phyloP scores from a whole-genome alignment of 768 basidiomycete genomes.

The Austroboletus eburneus region DNA sequence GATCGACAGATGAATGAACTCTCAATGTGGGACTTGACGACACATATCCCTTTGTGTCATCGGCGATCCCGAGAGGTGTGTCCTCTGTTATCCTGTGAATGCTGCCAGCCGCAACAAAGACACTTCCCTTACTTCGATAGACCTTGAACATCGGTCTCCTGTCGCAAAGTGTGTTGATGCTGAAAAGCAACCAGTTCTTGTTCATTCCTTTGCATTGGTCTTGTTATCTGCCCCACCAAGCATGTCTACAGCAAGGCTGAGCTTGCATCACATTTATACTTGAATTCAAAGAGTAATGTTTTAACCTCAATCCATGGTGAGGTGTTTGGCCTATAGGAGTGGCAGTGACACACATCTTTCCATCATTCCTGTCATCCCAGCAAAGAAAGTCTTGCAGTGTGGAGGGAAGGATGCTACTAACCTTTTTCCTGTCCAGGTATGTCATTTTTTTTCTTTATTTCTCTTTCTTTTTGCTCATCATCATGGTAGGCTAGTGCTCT shows the following conservation, averaged over 20 bases:
- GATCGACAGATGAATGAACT: too few species aligned
- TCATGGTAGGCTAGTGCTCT: constrained; percentile 74
- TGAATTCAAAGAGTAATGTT: constrained; percentile 66
- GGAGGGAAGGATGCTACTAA: constrained; percentile 71
- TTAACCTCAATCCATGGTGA: constrained; percentile 87
- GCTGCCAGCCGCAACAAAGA: too few species aligned
- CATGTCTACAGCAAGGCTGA: constrained; percentile 84
- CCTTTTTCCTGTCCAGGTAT: constrained; percentile 92
- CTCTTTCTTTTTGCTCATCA: neutral
- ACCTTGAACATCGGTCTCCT: constrained; percentile 98
- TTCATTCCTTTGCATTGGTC: constrained; percentile 83
- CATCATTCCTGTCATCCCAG: constrained; percentile 66
- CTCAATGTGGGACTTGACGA: too few species aligned
- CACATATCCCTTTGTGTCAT: too few species aligned
- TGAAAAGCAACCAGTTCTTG: too few species aligned
- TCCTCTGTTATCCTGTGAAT: too few species aligned
- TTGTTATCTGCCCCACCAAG: constrained; percentile 90
- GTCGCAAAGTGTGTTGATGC: too few species aligned
- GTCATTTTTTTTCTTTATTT: constrained; percentile 10
- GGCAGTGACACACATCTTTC: constrained; percentile 63
- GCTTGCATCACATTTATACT: constrained; percentile 64
- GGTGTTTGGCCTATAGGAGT: constrained; percentile 77
- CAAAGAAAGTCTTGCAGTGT: constrained; percentile 75
- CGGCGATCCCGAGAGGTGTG: too few species aligned
- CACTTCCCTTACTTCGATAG: too few species aligned